Base-by-base conservation (phyloP, 371 early-diverging fungal genomes). In the Capillidium heterosporum region DNA sequence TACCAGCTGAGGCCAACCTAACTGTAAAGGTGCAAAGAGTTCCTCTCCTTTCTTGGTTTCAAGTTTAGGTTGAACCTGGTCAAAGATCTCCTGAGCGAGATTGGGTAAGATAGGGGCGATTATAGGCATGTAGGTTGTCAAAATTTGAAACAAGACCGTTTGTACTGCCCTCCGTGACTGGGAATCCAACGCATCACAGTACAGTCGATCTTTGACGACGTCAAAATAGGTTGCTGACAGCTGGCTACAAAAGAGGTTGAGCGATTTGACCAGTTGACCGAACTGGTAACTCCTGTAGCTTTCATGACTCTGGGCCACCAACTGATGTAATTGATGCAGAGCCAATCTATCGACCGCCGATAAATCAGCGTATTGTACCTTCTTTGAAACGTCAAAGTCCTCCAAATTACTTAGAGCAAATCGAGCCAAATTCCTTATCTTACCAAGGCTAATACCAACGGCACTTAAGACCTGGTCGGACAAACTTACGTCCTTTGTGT, bases 181-280 rank as follows among this genome's bases (percentile, higher is more conserved):
- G 21, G 70, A 68, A 1, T 61, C 57, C 21, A 53, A 53, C 21
- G 61, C 32, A 39, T 81, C 78, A 24, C 82, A 79, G 48, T 90
- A 90, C 10, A 90, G 66, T 46, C 85, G 71, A 60, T 90, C 90
- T 70, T 90, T 90, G 65, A 83, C 71, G 7, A 80, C 67, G 56
- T 89, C 90, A 69, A 89, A 80, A 63, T 90, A 90, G 53, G 85
- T 81, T 0, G 86, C 76, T 1, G 91, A 89, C 4, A 88, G 67
- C 1, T 71, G 63, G 1, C 70, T 71, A 26, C 81, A 78, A 52
- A 89, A 85, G 56, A 75, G 71, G 59, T 76, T 79, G 19, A 88
- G 67, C 43, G 72, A 69, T 53, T 79, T 78, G 23, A 76, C 72
- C 17, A 71, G 82, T 74, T 74, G 70, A 69, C 76, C 78, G 58